Evolutionary conservation across 805 yeast genomes (phyloP).

Genomic region (Saccharomycodes ludwigii): DNA sequence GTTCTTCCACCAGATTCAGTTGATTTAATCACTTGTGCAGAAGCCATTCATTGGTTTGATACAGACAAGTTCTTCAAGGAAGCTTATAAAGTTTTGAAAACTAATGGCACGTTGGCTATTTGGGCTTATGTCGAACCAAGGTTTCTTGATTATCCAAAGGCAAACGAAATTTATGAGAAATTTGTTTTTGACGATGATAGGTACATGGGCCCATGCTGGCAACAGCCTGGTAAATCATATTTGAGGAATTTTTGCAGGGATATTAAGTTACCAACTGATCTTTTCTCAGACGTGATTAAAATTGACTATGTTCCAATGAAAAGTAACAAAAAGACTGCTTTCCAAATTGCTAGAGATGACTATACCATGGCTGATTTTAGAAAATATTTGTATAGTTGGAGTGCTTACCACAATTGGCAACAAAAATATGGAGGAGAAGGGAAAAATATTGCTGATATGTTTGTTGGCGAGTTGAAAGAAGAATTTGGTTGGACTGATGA

Average conservation of each 20-base stretch:
- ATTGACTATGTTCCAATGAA: conserved; percentile 21
- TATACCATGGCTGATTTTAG: conserved; percentile 33
- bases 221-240: conserved; percentile 49
- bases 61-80: conserved; percentile 38
- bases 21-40: conserved; percentile 56
- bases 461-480: conserved; percentile 31
- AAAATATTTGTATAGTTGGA: conserved; percentile 51
- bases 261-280: conserved; percentile 31
- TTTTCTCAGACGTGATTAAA: conserved; percentile 30
- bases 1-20: conserved; percentile 22
- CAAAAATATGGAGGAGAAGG: conserved; percentile 26
- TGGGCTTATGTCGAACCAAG: conserved; percentile 67
- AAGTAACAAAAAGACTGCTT: conserved; percentile 15
- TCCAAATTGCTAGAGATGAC: conserved; percentile 29
- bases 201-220: conserved; percentile 57
- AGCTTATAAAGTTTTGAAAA: conserved; percentile 35
- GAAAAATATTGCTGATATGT: conserved; percentile 36
- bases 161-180: conserved; percentile 42
- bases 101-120: conserved; percentile 53
- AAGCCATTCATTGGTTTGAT: conserved; percentile 69
- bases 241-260: conserved; percentile 32
- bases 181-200: conserved; percentile 35
- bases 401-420: conserved; percentile 52
- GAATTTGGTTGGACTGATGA: conserved; percentile 34
- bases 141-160: conserved; percentile 39